Base-by-base conservation (phyloP, 257 asterid species). In the Ilex asprella region DNA sequence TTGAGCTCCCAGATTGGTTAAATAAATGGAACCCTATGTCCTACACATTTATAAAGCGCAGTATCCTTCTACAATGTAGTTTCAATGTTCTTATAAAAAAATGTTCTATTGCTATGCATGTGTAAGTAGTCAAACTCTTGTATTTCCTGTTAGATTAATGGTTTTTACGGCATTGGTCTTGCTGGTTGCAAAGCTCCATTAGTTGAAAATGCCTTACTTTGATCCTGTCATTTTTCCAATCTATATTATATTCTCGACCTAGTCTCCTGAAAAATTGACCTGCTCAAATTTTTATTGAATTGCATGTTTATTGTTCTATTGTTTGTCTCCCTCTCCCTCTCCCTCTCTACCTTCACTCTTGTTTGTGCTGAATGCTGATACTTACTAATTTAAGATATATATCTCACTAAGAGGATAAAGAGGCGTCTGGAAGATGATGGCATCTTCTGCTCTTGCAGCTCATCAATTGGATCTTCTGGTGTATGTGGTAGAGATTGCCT, bases 401-500 rank as follows among this genome's bases (percentile, higher is more conserved):
- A 92, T 71, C 80, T 82, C 70, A 82, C 94, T 8, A 89, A 89
- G 86, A 89, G 71, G 84, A 71, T 82, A 35, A 92, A 86, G 82
- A 82, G 70, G 82, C 96, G 94, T 35, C 69, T 68, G 72, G 88
- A 81, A 64, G 99, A 92, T 63, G 97, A 89, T 79, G 97, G 95
- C 63, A 89, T 86, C 66, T 89, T 72, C 63, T 92, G 99, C 78
- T 74, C 91, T 70, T 92, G 99, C 88, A 79, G 80, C 76, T 77
- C 88, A 29, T 60, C 81, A 12, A 44, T 78, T 60, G 99, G 81
- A 72, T 73, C 95, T 67, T 75, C 91, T 49, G 95, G 76, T 56
- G 88, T 79, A 59, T 92, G 99, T 74, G 90, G 79, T 66, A 78
- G 75, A 77, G 91, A 89, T 82, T 89, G 99, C 86, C 89, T 76